These are phyloP conservation scores for Corylus avellana DNA, from an alignment of 306 rosid genomes.

Conservation along the genomic window DNA sequence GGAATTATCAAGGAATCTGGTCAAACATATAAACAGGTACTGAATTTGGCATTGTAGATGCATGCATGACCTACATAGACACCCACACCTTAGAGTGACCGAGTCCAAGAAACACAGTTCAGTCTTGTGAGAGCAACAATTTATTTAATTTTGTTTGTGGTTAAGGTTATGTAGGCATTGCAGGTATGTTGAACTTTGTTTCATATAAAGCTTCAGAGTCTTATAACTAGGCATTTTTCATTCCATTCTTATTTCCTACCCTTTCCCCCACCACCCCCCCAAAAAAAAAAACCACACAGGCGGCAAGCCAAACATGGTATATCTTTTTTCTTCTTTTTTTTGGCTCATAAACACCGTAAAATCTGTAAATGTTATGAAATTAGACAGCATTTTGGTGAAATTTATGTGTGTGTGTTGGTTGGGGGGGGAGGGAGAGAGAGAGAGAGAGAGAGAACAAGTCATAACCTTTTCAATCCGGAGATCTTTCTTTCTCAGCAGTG, in stretches of 20 bases:
- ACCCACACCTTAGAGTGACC: neutral
- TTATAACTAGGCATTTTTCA: neutral
- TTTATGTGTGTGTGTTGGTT: neutral
- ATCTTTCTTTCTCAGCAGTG: slow-evolving; percentile 88
- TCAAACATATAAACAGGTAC: neutral
- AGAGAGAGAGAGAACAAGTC: neutral
- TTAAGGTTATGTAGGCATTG: neutral
- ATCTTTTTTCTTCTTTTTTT: neutral
- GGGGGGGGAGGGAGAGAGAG: neutral
- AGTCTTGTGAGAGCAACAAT: neutral
- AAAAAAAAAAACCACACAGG: neutral
- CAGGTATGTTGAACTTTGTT: neutral
- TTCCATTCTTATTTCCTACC: neutral
- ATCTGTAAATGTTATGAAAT: neutral
- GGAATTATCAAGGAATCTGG: no score
- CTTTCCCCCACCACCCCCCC: no score
- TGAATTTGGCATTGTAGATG: neutral
- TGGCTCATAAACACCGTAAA: neutral
- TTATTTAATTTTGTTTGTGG: neutral
- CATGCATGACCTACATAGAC: neutral
- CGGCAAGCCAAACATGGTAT: neutral
- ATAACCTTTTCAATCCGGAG: slow-evolving; percentile 89
- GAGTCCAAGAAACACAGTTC: neutral
- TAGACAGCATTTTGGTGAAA: slow-evolving; percentile 20
- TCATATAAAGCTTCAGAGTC: neutral